These are phyloP conservation scores for Capsicum pubescens DNA, from an alignment of 257 asterid species.

Conservation along the genomic window DNA sequence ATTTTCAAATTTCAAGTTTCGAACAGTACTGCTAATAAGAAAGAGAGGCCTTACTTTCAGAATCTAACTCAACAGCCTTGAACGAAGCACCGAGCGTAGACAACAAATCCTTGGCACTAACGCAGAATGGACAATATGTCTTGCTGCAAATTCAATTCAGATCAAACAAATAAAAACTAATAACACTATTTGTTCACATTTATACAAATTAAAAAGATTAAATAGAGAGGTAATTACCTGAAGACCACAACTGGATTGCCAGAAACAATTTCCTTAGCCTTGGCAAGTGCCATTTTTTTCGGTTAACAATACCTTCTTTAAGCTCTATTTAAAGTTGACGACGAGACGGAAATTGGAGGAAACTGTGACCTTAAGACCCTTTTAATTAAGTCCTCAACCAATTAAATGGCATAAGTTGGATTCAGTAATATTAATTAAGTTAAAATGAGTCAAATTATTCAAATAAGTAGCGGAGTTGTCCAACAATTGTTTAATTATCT, in stretches of 20 bases:
- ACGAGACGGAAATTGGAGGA: too few relatives aligned
- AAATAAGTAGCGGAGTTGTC: too few relatives aligned
- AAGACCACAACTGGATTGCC: slow-evolving; percentile 69
- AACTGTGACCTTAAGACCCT: too few relatives aligned
- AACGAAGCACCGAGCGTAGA: slow-evolving; percentile 64
- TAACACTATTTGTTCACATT: background rate
- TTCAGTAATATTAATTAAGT: too few relatives aligned
- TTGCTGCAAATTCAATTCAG: slow-evolving; percentile 59
- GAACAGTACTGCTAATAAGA: too few relatives aligned
- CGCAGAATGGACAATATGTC: slow-evolving; percentile 73
- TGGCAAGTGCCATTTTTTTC: slow-evolving; percentile 60
- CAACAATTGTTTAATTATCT: too few relatives aligned
- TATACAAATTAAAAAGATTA: background rate
- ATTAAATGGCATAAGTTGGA: too few relatives aligned
- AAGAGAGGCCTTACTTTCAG: slow-evolving; percentile 53
- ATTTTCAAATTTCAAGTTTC: too few relatives aligned
- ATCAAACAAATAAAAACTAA: background rate
- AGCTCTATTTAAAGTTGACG: too few relatives aligned
- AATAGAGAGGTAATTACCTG: slow-evolving; percentile 28
- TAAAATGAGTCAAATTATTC: too few relatives aligned
- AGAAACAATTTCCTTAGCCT: slow-evolving; percentile 84
- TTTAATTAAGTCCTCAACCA: too few relatives aligned
- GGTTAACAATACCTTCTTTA: too few relatives aligned
- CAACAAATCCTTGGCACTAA: slow-evolving; percentile 73
- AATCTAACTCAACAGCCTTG: slow-evolving; percentile 75